Conservation (phyloP, 495 filamentous ascomycete genomes). For the Tirmania nivea region DNA sequence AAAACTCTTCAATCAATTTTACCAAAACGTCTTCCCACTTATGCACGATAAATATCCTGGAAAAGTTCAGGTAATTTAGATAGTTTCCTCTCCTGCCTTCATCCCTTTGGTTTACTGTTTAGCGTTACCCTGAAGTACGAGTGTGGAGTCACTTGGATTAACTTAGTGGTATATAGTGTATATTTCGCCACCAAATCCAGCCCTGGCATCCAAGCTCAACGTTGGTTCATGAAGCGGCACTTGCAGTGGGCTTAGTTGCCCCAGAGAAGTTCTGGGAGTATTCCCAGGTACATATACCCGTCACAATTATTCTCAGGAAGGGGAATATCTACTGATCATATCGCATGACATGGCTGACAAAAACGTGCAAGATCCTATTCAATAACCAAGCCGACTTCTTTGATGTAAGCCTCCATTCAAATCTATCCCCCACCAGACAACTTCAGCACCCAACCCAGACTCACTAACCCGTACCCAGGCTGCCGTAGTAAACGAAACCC, state of each 20-base stretch:
- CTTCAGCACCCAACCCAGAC: background rate
- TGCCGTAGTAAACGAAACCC: slow-evolving; percentile 53
- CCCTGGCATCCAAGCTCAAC: slow-evolving; percentile 91
- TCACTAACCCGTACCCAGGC: background rate
- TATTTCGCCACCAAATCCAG: slow-evolving; percentile 82
- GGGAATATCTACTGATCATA: background rate
- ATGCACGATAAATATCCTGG: slow-evolving; percentile 6
- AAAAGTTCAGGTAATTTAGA: slow-evolving; percentile 6
- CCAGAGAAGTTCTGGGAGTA: slow-evolving; percentile 60
- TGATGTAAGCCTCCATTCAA: slow-evolving; percentile 30
- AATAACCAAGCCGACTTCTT: slow-evolving; percentile 48
- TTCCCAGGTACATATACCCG: slow-evolving; percentile 18
- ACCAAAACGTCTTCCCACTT: slow-evolving; percentile 7
- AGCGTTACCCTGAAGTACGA: too few species aligned
- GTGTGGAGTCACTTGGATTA: too few species aligned
- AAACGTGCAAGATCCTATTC: slow-evolving; percentile 33
- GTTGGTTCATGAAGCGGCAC: slow-evolving; percentile 64
- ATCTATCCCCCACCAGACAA: background rate
- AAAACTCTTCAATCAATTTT: slow-evolving; percentile 21
- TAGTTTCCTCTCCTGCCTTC: too few species aligned
- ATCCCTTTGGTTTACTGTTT: too few species aligned
- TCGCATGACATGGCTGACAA: background rate
- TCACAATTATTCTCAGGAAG: too few species aligned
- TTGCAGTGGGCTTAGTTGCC: slow-evolving; percentile 46
- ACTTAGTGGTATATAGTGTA: slow-evolving; percentile 2